These are phyloP conservation scores for Pseudozyma hubeiensis DNA, from an alignment of 1,284 basidiomycete genomes.

Conservation along the genomic window DNA sequence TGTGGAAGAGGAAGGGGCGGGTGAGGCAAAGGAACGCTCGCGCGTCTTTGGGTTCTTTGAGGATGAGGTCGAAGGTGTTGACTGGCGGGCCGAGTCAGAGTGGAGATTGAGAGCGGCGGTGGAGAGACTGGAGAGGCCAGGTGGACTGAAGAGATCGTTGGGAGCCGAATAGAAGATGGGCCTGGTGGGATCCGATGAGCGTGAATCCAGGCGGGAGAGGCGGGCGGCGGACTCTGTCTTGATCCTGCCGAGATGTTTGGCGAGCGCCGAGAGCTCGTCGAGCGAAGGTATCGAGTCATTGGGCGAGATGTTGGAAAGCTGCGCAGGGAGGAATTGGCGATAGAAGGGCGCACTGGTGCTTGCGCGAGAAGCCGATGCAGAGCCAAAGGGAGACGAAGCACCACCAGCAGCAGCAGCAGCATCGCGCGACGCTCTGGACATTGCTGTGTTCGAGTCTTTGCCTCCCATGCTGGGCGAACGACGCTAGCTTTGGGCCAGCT, in stretches of 20 bases:
- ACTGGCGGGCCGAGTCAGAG: slow-evolving; percentile 28
- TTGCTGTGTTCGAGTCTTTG: slow-evolving; percentile 26
- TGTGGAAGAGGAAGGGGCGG: slow-evolving; percentile 22
- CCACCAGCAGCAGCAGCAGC: neutral
- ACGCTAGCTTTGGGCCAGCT: neutral
- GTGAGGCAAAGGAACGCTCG: slow-evolving; percentile 43
- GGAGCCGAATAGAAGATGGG: slow-evolving; percentile 43
- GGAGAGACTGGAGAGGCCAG: slow-evolving; percentile 32
- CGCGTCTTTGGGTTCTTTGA: slow-evolving; percentile 33
- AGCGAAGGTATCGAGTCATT: slow-evolving; percentile 48
- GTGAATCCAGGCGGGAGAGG: slow-evolving; percentile 33
- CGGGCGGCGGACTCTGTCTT: slow-evolving; percentile 40
- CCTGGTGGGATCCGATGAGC: slow-evolving; percentile 25
- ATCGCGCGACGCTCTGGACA: slow-evolving; percentile 38
- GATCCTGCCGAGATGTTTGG: slow-evolving; percentile 38
- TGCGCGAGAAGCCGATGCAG: slow-evolving; percentile 9
- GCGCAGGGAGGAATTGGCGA: slow-evolving; percentile 48
- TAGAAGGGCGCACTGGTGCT: slow-evolving; percentile 34
- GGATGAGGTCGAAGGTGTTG: slow-evolving; percentile 14
- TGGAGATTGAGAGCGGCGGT: slow-evolving; percentile 30
- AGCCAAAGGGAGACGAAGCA: slow-evolving; percentile 1
- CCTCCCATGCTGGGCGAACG: slow-evolving; percentile 25
- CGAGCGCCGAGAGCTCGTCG: slow-evolving; percentile 46
- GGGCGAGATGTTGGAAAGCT: slow-evolving; percentile 41
- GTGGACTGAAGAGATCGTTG: slow-evolving; percentile 45